Percentiles rank a stretch among this genome's conserved stretches.
Conservation (phyloP, 2,329 filamentous ascomycete species). For the Tolypocladium capitatum region DNA sequence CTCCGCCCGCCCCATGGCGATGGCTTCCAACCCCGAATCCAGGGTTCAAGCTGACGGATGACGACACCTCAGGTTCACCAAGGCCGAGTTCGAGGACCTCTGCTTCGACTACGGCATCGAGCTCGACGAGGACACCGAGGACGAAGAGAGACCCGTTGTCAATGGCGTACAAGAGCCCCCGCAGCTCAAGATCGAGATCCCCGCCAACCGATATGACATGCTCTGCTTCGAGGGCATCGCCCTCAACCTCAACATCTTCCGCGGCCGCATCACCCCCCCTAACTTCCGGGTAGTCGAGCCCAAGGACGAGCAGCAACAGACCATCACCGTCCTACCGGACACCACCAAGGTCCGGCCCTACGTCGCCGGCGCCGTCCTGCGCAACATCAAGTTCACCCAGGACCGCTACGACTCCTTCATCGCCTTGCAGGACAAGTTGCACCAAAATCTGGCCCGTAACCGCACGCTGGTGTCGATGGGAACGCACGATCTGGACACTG, state of each 20-base stretch:
- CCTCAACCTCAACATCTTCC: conserved; percentile 91
- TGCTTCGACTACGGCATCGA: conserved; percentile 99
- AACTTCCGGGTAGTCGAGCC: conserved; percentile 68
- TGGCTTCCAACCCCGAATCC: conserved; percentile 4
- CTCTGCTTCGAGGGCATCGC: conserved; percentile 95
- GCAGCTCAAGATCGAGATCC: conserved; percentile 95
- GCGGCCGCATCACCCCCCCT: conserved; percentile 60
- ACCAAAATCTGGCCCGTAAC: conserved; percentile 88
- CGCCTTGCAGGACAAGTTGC: conserved; percentile 90
- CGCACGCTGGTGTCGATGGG: conserved; percentile 92
- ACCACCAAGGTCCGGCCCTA: conserved; percentile 74
- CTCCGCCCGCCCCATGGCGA: conserved; percentile 9
- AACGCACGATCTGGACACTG: conserved; percentile 88
- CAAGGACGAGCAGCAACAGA: conserved; percentile 59
- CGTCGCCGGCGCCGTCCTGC: conserved; percentile 77
- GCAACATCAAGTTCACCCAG: conserved; percentile 83
- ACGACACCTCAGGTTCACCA: conserved; percentile 53
- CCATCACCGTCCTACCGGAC: conserved; percentile 63
- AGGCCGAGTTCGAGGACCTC: conserved; percentile 88
- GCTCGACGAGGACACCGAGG: conserved; percentile 86
- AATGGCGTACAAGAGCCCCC: conserved; percentile 75
- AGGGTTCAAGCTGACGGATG: conserved; percentile 7
- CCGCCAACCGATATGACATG: conserved; percentile 89
- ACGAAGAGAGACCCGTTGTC: conserved; percentile 58
- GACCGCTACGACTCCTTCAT: conserved; percentile 96